Evolutionary conservation across 129 eudicot species (phyloP).

Genomic region (Tanacetum coccineum): DNA sequence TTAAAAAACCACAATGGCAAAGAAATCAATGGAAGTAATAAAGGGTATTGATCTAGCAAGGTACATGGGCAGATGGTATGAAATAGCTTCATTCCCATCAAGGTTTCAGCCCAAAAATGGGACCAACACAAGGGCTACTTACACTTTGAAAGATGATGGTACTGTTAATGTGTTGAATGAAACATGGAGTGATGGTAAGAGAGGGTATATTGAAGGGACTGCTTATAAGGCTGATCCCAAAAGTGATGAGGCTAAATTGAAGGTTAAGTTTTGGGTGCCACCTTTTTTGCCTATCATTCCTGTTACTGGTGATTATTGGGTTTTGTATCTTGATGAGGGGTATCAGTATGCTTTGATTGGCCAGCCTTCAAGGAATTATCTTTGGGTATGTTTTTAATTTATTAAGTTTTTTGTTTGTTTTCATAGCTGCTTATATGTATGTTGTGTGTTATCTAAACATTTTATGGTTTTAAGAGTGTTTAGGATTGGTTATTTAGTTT

Average conservation of each 20-base stretch:
- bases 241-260: constrained; percentile 85
- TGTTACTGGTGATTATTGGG: constrained; percentile 84
- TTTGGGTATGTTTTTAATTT: constrained; percentile 47
- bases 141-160: constrained; percentile 58
- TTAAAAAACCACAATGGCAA: constrained; percentile 32
- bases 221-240: constrained; percentile 74
- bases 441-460: too few species aligned
- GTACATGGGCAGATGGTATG: constrained; percentile 96
- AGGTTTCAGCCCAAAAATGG: constrained; percentile 63
- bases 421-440: too few species aligned
- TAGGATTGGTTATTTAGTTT: too few species aligned
- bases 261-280: constrained; percentile 85
- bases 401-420: background rate
- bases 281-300: constrained; percentile 87
- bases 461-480: too few species aligned
- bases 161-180: constrained; percentile 71
- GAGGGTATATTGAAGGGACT: constrained; percentile 63
- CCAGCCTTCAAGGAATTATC: constrained; percentile 59
- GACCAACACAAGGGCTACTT: constrained; percentile 72
- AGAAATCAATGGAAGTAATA: constrained; percentile 67
- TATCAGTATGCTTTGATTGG: constrained; percentile 81
- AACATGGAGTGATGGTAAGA: constrained; percentile 75
- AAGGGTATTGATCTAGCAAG: constrained; percentile 55
- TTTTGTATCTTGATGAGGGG: constrained; percentile 57
- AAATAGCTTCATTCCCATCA: constrained; percentile 82